These are phyloP conservation scores for Rhexocercosporidium sp. DNA, from an alignment of 2,329 filamentous ascomycete genomes.

Conservation along the genomic window DNA sequence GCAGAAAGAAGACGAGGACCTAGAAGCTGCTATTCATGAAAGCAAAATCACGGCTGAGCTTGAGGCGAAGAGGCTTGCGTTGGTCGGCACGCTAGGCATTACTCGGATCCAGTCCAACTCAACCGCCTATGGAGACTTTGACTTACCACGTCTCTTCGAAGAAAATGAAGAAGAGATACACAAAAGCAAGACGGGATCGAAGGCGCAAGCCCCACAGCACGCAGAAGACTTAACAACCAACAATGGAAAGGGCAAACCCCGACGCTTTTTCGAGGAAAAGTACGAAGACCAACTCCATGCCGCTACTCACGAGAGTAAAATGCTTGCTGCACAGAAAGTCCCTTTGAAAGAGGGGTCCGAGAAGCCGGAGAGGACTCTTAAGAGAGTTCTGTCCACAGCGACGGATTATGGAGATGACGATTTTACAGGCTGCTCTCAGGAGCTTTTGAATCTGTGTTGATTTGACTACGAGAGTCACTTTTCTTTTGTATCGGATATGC, in stretches of 20 bases:
- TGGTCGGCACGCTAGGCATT: neutral
- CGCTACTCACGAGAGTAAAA: constrained; percentile 21
- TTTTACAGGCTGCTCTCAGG: constrained; percentile 34
- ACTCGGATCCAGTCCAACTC: neutral
- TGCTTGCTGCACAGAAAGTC: constrained; percentile 4
- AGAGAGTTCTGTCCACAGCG: constrained; percentile 23
- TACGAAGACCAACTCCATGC: constrained; percentile 33
- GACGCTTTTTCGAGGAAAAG: constrained; percentile 39
- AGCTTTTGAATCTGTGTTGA: constrained; percentile 32
- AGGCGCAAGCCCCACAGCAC: neutral
- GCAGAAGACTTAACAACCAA: neutral
- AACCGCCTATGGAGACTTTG: constrained; percentile 7
- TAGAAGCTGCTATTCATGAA: constrained; percentile 7
- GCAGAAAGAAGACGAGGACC: neutral
- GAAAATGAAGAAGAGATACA: constrained; percentile 36
- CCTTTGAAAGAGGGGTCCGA: neutral
- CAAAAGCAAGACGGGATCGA: neutral
- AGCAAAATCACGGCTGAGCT: constrained; percentile 4
- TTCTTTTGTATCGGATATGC: constrained; percentile 5
- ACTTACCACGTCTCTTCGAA: constrained; percentile 32
- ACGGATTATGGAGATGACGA: constrained; percentile 42
- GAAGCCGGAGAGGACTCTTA: constrained; percentile 19
- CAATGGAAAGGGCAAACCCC: neutral
- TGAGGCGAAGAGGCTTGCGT: neutral
- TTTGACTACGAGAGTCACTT: neutral